A percentile compares a stretch with the other conserved stretches of the same genome.
Evolutionary conservation across 2,329 filamentous ascomycete species (phyloP).

Genomic region (Didymella lethalis): DNA sequence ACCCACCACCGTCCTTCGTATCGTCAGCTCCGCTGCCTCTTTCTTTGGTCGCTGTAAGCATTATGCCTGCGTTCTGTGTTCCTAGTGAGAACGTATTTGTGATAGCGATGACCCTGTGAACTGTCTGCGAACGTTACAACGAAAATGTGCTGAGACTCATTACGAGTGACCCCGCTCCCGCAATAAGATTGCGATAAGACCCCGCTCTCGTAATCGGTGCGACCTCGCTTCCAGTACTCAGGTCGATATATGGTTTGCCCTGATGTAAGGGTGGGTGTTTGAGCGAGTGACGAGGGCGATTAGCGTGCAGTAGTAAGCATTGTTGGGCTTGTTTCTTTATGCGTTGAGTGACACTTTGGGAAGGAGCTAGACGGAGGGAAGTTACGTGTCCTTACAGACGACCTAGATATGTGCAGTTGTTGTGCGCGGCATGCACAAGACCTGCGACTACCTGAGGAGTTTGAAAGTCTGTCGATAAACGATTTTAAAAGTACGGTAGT

Average conservation of each 20-base stretch:
- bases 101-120: not conserved
- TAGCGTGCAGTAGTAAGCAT: conserved; percentile 9
- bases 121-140: not conserved
- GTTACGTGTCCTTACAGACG: not conserved
- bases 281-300: not conserved
- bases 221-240: not conserved
- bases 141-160: too few relatives aligned
- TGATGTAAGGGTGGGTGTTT: not conserved
- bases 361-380: not conserved
- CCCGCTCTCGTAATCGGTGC: not conserved
- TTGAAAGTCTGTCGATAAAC: too few relatives aligned
- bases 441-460: not conserved
- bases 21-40: not conserved
- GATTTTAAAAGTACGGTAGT: not conserved
- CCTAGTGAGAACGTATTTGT: not conserved
- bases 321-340: not conserved
- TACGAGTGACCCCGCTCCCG: too few relatives aligned
- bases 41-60: not conserved
- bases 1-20: not conserved
- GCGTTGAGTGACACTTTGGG: not conserved
- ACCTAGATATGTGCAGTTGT: not conserved
- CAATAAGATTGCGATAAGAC: conserved; percentile 2
- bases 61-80: not conserved
- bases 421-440: too few relatives aligned
- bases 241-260: conserved; percentile 1